phyloP scores from a whole-genome alignment of 1,284 basidiomycete species.

The Irpex sp. region DNA sequence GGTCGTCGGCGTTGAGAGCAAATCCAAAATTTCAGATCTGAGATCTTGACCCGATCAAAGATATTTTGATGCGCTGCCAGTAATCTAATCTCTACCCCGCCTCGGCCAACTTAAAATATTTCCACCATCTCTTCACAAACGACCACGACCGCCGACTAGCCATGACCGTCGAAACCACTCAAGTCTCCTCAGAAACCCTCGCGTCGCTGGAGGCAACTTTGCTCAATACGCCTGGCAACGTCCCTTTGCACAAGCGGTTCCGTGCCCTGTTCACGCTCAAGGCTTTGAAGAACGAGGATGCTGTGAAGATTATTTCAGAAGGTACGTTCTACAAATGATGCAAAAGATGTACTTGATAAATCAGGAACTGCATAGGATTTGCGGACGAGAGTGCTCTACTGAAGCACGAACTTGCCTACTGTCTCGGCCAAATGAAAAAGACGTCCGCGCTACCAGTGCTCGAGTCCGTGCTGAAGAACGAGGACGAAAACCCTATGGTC shows the following conservation, averaged over 20 bases:
- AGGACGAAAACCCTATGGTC: conserved; percentile 90
- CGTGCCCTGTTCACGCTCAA: conserved; percentile 93
- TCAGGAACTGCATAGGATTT: conserved; percentile 56
- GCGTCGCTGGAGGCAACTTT: conserved; percentile 60
- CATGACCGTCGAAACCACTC: conserved; percentile 25
- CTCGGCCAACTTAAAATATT: neutral
- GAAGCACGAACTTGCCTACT: conserved; percentile 97
- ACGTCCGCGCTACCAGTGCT: conserved; percentile 74
- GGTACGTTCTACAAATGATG: conserved; percentile 37
- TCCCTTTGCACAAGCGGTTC: conserved; percentile 86
- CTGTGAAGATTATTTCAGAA: conserved; percentile 82
- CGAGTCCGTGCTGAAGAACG: conserved; percentile 68
- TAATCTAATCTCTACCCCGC: neutral
- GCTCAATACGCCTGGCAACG: conserved; percentile 69
- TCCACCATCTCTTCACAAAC: conserved; percentile 3
- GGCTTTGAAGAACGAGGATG: conserved; percentile 74
- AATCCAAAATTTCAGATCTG: conserved; percentile 15
- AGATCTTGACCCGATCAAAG: neutral
- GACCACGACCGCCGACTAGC: neutral
- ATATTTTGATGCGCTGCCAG: neutral
- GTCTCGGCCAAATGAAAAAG: conserved; percentile 88
- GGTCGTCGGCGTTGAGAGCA: neutral
- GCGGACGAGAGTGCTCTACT: conserved; percentile 84
- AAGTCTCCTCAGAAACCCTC: conserved; percentile 20
- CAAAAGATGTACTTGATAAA: neutral